phyloP scores from a whole-genome alignment of 2,329 filamentous ascomycete genomes.

The Colletotrichum simmondsii region DNA sequence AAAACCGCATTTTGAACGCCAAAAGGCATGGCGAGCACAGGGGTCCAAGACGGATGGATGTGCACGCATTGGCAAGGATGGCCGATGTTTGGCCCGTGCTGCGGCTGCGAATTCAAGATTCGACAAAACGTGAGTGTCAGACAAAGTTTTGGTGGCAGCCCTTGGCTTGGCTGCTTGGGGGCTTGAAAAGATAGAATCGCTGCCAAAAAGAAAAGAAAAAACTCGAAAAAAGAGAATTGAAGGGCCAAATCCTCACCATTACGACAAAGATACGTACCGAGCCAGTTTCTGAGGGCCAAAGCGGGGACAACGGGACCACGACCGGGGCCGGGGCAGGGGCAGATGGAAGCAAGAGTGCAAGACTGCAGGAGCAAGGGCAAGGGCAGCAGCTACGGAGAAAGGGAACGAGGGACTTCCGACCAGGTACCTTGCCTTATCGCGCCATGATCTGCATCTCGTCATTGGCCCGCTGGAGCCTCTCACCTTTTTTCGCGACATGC shows the following conservation, averaged over 20 bases:
- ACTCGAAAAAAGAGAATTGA: not conserved
- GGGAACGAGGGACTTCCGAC: conserved; percentile 19
- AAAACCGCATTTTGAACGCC: too few relatives aligned
- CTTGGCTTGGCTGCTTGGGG: not conserved
- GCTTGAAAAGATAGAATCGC: too few relatives aligned
- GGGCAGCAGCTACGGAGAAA: conserved; percentile 12
- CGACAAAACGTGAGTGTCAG: not conserved
- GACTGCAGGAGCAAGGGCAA: not conserved
- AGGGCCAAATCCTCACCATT: not conserved
- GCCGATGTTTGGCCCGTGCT: conserved; percentile 19
- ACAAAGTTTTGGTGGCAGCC: not conserved
- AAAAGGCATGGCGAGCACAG: not conserved
- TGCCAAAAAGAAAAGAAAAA: too few relatives aligned
- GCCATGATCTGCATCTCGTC: conserved; percentile 32
- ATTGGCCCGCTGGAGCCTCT: conserved; percentile 30
- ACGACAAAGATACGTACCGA: not conserved
- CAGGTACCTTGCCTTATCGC: conserved; percentile 33
- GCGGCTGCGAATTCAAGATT: not conserved
- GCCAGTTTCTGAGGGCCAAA: not conserved
- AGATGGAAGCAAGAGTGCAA: too few relatives aligned
- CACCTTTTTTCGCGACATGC: conserved; percentile 26
- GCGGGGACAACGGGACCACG: conserved; percentile 5
- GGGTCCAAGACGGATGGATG: not conserved
- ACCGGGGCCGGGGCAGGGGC: not conserved
- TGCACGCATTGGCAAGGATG: not conserved